Base-by-base conservation (phyloP, 2,329 filamentous ascomycete genomes). In the Dactylellina leptospora region DNA sequence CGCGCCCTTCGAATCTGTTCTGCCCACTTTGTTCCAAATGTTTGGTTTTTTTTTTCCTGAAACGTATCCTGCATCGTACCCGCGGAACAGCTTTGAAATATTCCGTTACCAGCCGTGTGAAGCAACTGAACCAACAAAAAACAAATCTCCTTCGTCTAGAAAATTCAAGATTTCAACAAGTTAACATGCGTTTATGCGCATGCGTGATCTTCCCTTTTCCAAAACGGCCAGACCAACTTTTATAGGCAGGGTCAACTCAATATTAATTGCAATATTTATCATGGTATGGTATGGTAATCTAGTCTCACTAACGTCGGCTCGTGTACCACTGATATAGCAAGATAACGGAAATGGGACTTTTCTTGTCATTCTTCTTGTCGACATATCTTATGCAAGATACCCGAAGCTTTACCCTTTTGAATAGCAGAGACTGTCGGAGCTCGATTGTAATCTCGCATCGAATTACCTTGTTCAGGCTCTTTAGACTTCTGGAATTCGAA, bases 61-160 rank as follows among this genome's bases (percentile, higher is more conserved):
- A 72, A 72, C 68, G 53, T 54, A 72, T 59, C 68, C 68, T 72
- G 68, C 68, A 64, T 63, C 59, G 30, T 63, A 63, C 53, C 64
- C 53, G 59, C 68, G 68, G 68, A 72, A 63, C 16, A 59, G 45
- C 59, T 42, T 64, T 18, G 40, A 59, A 38, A 63, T 58, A 64
- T 64, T 72, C 68, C 68, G 68, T 64, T 68, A 59, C 54, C 54
- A 47, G 54, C 53, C 54, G 62, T n/a, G n/a, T n/a, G n/a, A n/a
- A n/a, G n/a, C n/a, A n/a, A n/a, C n/a, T n/a, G n/a, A n/a, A n/a
- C n/a, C n/a, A n/a, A n/a, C n/a, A n/a, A n/a, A n/a, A n/a, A n/a
- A n/a, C n/a, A n/a, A n/a, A n/a, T n/a, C n/a, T n/a, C n/a, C n/a
- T n/a, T n/a, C n/a, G n/a, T n/a, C n/a, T n/a, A n/a, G n/a, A n/a